A percentile compares a stretch with the other conserved stretches of the same genome.
phyloP scores from a whole-genome alignment of 306 rosid genomes.

The Lathyrus sativus region DNA sequence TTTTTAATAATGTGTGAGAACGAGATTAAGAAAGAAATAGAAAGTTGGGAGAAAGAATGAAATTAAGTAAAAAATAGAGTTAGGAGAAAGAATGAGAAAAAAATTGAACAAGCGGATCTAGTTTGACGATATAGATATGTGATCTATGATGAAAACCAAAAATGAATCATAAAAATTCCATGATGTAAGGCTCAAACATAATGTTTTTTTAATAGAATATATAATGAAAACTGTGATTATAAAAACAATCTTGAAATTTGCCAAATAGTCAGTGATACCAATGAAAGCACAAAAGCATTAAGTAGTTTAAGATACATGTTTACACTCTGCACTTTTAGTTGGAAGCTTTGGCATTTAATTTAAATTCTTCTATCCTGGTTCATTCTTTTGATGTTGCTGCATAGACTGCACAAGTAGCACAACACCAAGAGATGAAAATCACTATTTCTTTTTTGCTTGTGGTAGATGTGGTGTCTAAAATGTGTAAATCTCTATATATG shows the following conservation, averaged over 20 bases:
- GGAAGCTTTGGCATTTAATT: constrained; percentile 8
- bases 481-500: neutral
- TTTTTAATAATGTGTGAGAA: too few relatives aligned
- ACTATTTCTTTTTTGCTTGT: neutral
- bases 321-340: neutral
- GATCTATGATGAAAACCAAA: too few relatives aligned
- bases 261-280: constrained; percentile 4
- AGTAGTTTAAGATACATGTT: constrained; percentile 26
- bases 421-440: constrained; percentile 6
- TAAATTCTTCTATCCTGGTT: neutral
- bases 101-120: too few relatives aligned
- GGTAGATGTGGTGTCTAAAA: neutral
- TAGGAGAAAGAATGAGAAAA: too few relatives aligned
- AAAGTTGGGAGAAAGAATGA: too few relatives aligned
- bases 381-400: neutral
- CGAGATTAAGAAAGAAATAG: too few relatives aligned
- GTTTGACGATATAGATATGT: too few relatives aligned
- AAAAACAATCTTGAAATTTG: neutral
- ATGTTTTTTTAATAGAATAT: neutral
- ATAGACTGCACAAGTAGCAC: neutral
- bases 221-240: neutral
- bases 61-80: too few relatives aligned
- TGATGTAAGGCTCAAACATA: too few relatives aligned
- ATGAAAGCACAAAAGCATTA: constrained; percentile 2
- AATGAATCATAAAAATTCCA: too few relatives aligned